phyloP scores from a whole-genome alignment of 352 stramenopile species.

The Globisporangium splendens region DNA sequence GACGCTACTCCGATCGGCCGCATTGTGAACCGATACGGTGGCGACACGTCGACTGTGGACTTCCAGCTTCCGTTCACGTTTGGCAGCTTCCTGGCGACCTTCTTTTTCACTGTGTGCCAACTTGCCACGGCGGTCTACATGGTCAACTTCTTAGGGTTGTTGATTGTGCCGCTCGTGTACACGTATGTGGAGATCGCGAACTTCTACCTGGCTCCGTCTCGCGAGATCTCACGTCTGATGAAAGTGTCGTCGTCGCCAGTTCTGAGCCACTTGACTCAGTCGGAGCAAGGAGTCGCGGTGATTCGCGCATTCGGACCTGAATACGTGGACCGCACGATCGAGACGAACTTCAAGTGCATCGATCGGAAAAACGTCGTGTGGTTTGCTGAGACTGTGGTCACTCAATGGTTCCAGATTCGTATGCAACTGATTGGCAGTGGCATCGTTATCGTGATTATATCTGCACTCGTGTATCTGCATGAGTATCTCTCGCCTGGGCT shows the following conservation, averaged over 20 bases:
- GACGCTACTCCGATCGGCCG: conserved; percentile 88
- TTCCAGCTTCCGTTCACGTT: conserved; percentile 45
- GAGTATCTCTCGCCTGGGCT: conserved; percentile 42
- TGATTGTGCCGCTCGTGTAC: conserved; percentile 64
- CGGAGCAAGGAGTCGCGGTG: conserved; percentile 26
- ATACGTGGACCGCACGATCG: conserved; percentile 29
- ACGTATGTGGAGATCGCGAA: conserved; percentile 57
- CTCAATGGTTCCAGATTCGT: conserved; percentile 38
- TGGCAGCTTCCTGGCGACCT: conserved; percentile 40
- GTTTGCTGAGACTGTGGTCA: conserved; percentile 22
- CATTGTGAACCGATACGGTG: conserved; percentile 88
- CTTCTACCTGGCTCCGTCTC: conserved; percentile 37
- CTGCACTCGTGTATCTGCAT: conserved; percentile 39
- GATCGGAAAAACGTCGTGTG: conserved; percentile 25
- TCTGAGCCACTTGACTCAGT: conserved; percentile 38
- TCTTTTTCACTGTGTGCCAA: conserved; percentile 66
- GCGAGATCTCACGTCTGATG: conserved; percentile 33
- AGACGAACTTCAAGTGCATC: conserved; percentile 16
- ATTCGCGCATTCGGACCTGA: conserved; percentile 38
- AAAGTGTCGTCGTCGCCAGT: conserved; percentile 35
- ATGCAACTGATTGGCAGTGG: conserved; percentile 46
- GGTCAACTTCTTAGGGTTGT: not conserved
- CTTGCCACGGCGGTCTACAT: conserved; percentile 47
- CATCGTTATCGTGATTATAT: conserved; percentile 33
- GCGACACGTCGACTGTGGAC: conserved; percentile 87